Conservation (phyloP, 2,329 filamentous ascomycete genomes). For the Cryphonectria radicalis region DNA sequence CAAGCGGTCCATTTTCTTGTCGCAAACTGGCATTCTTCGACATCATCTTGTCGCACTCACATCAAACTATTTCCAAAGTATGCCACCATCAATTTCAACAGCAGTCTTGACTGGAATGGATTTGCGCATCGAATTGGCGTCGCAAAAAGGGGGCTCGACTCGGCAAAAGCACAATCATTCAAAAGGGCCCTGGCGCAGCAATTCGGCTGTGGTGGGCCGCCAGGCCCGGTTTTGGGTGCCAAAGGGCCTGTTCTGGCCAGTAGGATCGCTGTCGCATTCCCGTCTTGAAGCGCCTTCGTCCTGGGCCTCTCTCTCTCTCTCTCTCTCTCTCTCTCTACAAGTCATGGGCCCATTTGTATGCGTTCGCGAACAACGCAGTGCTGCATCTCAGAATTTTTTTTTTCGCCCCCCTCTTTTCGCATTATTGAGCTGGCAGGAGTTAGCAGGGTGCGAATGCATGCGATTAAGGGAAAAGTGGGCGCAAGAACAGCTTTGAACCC, state of each 20-base stretch:
- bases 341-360: neutral
- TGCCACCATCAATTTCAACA: neutral
- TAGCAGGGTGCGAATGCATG: slow-evolving; percentile 11
- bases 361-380: neutral
- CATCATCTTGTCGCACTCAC: slow-evolving; percentile 16
- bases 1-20: slow-evolving; percentile 4
- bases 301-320: slow-evolving; percentile 29
- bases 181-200: slow-evolving; percentile 12
- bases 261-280: slow-evolving; percentile 34
- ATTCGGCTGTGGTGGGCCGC: slow-evolving; percentile 8
- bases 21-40: slow-evolving; percentile 16
- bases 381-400: neutral
- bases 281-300: slow-evolving; percentile 32
- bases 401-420: neutral
- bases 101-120: neutral
- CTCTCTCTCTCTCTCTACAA: neutral
- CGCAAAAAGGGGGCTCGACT: slow-evolving; percentile 17
- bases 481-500: slow-evolving; percentile 9
- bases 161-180: slow-evolving; percentile 2
- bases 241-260: slow-evolving; percentile 31
- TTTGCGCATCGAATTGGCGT: slow-evolving; percentile 17
- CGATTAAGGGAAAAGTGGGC: slow-evolving; percentile 22
- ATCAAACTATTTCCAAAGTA: neutral
- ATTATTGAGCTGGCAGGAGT: slow-evolving; percentile 2
- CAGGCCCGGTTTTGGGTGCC: slow-evolving; percentile 9